Evolutionary conservation across 139 green algal species (phyloP).

Genomic region (Chlamydomonas asymmetrica): DNA sequence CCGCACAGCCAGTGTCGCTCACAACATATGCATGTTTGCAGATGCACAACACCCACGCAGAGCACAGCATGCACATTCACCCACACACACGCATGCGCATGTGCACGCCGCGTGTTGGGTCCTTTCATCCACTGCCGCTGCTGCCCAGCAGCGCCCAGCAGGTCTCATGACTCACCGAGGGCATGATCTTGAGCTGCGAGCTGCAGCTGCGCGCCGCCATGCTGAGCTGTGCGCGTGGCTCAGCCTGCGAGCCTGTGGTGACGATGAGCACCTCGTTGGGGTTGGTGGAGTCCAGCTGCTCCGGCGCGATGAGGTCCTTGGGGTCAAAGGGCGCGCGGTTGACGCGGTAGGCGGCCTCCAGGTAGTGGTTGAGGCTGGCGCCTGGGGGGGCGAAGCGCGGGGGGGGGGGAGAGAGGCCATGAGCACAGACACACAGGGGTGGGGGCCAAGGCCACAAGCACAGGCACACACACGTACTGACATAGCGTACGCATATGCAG

Average conservation of each 20-base stretch:
- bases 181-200: slow-evolving; percentile 77
- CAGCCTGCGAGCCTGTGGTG: slow-evolving; percentile 80
- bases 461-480: no score
- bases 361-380: slow-evolving; percentile 88
- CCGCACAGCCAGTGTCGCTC: no score
- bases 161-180: slow-evolving; percentile 40
- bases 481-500: no score
- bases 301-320: slow-evolving; percentile 69
- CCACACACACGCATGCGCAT: no score
- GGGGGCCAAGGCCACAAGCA: no score
- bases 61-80: slow-evolving; percentile 3
- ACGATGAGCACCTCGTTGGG: slow-evolving; percentile 74
- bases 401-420: no score
- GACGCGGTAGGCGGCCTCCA: slow-evolving; percentile 86
- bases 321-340: slow-evolving; percentile 53
- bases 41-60: not conserved
- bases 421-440: no score
- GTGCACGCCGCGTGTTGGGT: no score
- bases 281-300: slow-evolving; percentile 77
- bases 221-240: slow-evolving; percentile 85
- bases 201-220: slow-evolving; percentile 76
- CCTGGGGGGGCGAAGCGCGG: slow-evolving; percentile 29
- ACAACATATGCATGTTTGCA: no score
- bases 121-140: no score
- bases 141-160: not conserved